phyloP scores from a whole-genome alignment of 441 rosid genomes.

The Aquilaria agallochum region DNA sequence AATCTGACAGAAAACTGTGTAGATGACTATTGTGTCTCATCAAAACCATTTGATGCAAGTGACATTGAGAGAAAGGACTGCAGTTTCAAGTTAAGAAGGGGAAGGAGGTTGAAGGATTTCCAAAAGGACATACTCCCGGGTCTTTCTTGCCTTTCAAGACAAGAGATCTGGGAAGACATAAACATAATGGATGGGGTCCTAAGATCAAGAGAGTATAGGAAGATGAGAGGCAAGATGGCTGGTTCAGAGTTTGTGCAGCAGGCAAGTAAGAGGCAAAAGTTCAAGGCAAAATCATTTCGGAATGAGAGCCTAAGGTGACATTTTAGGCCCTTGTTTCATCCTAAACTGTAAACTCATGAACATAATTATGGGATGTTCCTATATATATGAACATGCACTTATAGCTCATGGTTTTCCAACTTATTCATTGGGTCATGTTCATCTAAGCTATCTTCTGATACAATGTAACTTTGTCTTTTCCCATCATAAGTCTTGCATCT shows the following conservation, averaged over 20 bases:
- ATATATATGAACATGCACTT: neutral
- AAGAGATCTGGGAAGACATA: slow-evolving; percentile 74
- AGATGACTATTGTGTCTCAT: slow-evolving; percentile 47
- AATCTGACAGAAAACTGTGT: slow-evolving; percentile 44
- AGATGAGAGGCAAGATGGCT: slow-evolving; percentile 43
- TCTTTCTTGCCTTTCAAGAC: slow-evolving; percentile 59
- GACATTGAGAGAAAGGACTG: slow-evolving; percentile 39
- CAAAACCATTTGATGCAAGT: slow-evolving; percentile 41
- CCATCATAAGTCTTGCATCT: no score
- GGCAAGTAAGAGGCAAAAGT: slow-evolving; percentile 33
- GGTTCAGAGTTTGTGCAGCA: slow-evolving; percentile 26
- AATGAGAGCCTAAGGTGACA: slow-evolving; percentile 20
- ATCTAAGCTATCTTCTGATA: neutral
- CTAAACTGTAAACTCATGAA: no score
- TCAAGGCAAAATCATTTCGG: slow-evolving; percentile 25
- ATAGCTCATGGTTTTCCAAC: slow-evolving; percentile 3
- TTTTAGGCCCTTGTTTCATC: neutral
- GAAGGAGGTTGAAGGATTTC: slow-evolving; percentile 83
- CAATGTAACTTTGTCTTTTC: neutral
- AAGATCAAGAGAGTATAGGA: slow-evolving; percentile 80
- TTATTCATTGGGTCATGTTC: slow-evolving; percentile 8
- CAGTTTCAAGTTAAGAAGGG: slow-evolving; percentile 61
- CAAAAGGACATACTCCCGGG: slow-evolving; percentile 74
- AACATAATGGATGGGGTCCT: slow-evolving; percentile 68
- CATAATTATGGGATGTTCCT: no score